These are phyloP conservation scores for Plasmodium malariae DNA, from an alignment of 169 alveolate species.

Conservation along the genomic window DNA sequence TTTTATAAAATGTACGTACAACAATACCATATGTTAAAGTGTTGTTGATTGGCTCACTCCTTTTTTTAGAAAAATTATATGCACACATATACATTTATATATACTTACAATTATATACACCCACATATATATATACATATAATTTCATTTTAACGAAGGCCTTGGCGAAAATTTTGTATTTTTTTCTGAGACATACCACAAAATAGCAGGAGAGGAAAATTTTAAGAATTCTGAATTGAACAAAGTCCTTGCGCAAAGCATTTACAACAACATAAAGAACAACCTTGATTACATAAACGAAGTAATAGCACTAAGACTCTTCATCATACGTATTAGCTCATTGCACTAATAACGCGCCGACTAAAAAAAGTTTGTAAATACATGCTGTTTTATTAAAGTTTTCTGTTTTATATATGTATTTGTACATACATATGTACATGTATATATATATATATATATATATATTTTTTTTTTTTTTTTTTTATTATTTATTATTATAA, in stretches of 20 bases:
- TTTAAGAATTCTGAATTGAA: conserved; percentile 18
- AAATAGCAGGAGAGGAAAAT: conserved; percentile 49
- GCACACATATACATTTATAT: conserved; percentile 5
- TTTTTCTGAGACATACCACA: conserved; percentile 63
- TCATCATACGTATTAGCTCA: too few species aligned
- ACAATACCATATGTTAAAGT: too few species aligned
- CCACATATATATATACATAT: not conserved
- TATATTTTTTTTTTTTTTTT: not conserved
- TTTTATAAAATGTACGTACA: too few species aligned
- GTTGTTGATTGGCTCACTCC: too few species aligned
- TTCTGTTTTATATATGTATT: not conserved
- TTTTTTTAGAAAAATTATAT: not conserved
- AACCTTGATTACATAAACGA: conserved; percentile 35
- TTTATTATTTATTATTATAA: too few species aligned
- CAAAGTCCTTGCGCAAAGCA: conserved; percentile 35
- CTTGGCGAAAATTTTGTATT: conserved; percentile 6
- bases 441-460: not conserved
- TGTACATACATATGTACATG: not conserved
- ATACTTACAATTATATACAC: not conserved
- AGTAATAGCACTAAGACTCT: too few species aligned
- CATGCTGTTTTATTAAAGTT: not conserved
- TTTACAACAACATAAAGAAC: conserved; percentile 55
- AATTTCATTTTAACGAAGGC: conserved; percentile 8
- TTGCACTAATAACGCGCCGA: too few species aligned
- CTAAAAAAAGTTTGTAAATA: too few species aligned